Conservation (phyloP, 169 alveolate species). For the Blepharisma undulans region DNA sequence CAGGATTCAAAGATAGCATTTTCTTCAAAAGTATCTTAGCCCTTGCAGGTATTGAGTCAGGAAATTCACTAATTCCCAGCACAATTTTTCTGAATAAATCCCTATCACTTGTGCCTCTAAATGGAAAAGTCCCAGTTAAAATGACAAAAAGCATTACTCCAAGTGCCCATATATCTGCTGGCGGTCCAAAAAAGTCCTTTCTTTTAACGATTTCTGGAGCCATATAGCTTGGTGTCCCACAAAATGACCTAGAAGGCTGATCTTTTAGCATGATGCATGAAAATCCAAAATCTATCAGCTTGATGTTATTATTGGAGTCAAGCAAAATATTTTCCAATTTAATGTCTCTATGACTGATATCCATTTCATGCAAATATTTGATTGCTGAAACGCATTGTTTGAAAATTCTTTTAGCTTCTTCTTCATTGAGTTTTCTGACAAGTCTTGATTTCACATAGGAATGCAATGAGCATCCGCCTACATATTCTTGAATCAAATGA, state of each 20-base stretch:
- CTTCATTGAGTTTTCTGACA: conserved; percentile 69
- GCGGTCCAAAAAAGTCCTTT: conserved; percentile 70
- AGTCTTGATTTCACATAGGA: conserved; percentile 64
- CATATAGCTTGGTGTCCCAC: conserved; percentile 86
- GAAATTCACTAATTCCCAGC: conserved; percentile 57
- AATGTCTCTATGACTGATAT: conserved; percentile 73
- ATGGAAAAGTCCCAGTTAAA: conserved; percentile 75
- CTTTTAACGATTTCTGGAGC: conserved; percentile 81
- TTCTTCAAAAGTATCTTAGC: conserved; percentile 51
- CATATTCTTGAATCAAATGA: conserved; percentile 74
- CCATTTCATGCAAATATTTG: conserved; percentile 33
- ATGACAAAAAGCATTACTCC: conserved; percentile 75
- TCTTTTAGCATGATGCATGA: conserved; percentile 39
- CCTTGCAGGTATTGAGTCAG: conserved; percentile 42
- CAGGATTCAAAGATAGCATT: conserved; percentile 56
- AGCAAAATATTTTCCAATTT: conserved; percentile 76
- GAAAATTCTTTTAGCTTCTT: conserved; percentile 73
- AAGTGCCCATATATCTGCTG: conserved; percentile 77
- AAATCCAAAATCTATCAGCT: conserved; percentile 81
- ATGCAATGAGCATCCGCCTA: conserved; percentile 71
- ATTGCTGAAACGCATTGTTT: conserved; percentile 72
- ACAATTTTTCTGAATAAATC: conserved; percentile 64
- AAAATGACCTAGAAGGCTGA: conserved; percentile 41
- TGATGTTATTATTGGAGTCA: conserved; percentile 63
- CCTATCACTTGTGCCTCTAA: conserved; percentile 67